Base-by-base conservation (phyloP, 805 yeast species). In the Priceomyces haplophilus region DNA sequence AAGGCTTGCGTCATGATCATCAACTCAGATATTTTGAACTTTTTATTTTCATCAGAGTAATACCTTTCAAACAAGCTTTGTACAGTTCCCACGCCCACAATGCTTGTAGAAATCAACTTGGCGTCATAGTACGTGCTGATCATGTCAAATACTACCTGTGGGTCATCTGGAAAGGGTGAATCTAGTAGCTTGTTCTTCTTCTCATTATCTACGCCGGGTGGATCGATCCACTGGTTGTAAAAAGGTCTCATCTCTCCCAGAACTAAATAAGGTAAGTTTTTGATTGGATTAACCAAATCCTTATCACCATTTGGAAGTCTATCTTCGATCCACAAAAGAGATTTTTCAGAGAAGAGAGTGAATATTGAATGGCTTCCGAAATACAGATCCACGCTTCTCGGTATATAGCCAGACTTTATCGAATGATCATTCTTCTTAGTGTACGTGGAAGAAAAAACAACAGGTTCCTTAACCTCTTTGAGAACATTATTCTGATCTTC, bases 311-410 rank as follows among this genome's bases (percentile, higher is more conserved):
- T 50, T 1, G 61, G 59, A n/a, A 69, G 48, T 19, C 55, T 50
- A 7, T 44, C 46, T 20, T 53, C 54, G 31, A 69, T 61, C 65
- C 67, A 67, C 17, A 50, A 54, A 43, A 67, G 42, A 7, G 70
- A 63, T 38, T 61, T 60, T 11, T 56, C 54, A 3, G 72, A 65
- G 37, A 67, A 61, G 3, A 68, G 60, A 30, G 63, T 54, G 41
- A 65, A 42, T 29, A 65, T 57, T 11, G 73, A 66, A 44, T 69
- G 74, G 19, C 62, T 51, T 8, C 72, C 73, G 31, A 60, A 56
- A 41, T 54, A 69, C 25, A 58, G 58, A 30, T 54, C 58, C 7
- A 30, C 15, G 5, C 31, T n/a, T 27, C 15, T 27, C 7, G 15
- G 24, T 21, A 21, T 21, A 21, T 8, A n/a, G 8, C 8, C 8